These are phyloP conservation scores for Orbilia javanica DNA, from an alignment of 2,329 filamentous ascomycete species.

Conservation along the genomic window DNA sequence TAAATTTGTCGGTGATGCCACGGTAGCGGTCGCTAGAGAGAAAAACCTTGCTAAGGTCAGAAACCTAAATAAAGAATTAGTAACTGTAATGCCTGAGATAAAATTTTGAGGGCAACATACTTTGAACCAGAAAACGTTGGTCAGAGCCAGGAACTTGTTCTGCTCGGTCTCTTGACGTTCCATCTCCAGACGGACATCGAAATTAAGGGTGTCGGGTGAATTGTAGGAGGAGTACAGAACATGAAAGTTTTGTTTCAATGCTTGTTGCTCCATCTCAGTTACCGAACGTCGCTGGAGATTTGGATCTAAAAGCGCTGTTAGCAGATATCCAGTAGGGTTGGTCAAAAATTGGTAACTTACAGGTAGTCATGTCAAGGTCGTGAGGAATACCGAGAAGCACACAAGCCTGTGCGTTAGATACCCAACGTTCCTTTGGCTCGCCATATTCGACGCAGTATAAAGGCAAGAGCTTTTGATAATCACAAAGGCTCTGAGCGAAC, in stretches of 20 bases:
- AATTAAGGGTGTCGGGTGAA: slow-evolving; percentile 26
- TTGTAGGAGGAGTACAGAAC: slow-evolving; percentile 42
- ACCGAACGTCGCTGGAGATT: slow-evolving; percentile 25
- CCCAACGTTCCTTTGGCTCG: slow-evolving; percentile 36
- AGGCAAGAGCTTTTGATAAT: slow-evolving; percentile 38
- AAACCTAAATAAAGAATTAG: slow-evolving; percentile 17
- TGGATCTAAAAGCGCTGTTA: slow-evolving; percentile 24
- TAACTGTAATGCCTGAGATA: not conserved
- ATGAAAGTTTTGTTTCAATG: slow-evolving; percentile 51
- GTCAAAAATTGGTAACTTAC: slow-evolving; percentile 16
- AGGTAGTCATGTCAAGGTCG: slow-evolving; percentile 47
- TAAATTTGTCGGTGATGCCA: slow-evolving; percentile 35
- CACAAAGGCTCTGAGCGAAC: slow-evolving; percentile 32
- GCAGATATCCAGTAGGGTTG: not conserved
- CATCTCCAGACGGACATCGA: slow-evolving; percentile 33
- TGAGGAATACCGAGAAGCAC: slow-evolving; percentile 47
- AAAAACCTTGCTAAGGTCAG: slow-evolving; percentile 44
- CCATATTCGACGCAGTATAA: slow-evolving; percentile 35
- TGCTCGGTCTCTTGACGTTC: slow-evolving; percentile 41
- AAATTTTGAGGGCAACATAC: not conserved
- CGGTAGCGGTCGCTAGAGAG: slow-evolving; percentile 38
- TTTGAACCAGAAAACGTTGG: slow-evolving; percentile 49
- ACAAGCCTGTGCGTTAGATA: slow-evolving; percentile 51
- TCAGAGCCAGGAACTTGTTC: slow-evolving; percentile 40
- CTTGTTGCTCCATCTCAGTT: slow-evolving; percentile 28